Conservation (phyloP, 1,284 basidiomycete species). For the Cutaneotrichosporon cavernicola region DNA sequence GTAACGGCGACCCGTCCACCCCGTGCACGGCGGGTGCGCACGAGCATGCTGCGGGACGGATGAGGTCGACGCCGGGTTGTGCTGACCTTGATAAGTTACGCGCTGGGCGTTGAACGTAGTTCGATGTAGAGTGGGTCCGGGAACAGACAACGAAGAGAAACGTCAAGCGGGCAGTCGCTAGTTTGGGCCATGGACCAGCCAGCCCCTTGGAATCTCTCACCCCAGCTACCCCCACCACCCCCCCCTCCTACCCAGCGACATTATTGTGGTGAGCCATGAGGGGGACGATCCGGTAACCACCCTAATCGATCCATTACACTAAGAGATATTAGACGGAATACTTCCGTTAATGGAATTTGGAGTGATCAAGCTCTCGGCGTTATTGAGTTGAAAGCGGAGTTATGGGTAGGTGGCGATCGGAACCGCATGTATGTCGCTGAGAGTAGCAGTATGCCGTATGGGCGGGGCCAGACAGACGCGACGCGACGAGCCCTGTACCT, state of each 20-base stretch:
- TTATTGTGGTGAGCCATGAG: background rate
- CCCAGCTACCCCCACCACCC: too few relatives aligned
- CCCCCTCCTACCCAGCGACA: too few relatives aligned
- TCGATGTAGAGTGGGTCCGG: slow-evolving; percentile 17
- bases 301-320: background rate
- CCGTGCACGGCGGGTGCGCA: background rate
- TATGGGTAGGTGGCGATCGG: background rate
- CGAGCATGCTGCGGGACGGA: background rate
- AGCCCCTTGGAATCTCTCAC: too few relatives aligned
- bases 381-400: background rate
- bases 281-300: too few relatives aligned
- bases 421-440: background rate
- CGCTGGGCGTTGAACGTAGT: slow-evolving; percentile 18
- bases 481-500: too few relatives aligned
- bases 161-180: background rate
- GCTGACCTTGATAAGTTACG: slow-evolving; percentile 24
- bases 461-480: too few relatives aligned
- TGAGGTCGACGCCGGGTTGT: slow-evolving; percentile 4
- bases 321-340: background rate
- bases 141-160: slow-evolving; percentile 22
- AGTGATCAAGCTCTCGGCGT: background rate
- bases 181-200: background rate
- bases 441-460: too few relatives aligned
- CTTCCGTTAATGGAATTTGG: background rate
- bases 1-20: background rate